Conservation (phyloP, 1,284 basidiomycete genomes). For the Spongiforma sp. region DNA sequence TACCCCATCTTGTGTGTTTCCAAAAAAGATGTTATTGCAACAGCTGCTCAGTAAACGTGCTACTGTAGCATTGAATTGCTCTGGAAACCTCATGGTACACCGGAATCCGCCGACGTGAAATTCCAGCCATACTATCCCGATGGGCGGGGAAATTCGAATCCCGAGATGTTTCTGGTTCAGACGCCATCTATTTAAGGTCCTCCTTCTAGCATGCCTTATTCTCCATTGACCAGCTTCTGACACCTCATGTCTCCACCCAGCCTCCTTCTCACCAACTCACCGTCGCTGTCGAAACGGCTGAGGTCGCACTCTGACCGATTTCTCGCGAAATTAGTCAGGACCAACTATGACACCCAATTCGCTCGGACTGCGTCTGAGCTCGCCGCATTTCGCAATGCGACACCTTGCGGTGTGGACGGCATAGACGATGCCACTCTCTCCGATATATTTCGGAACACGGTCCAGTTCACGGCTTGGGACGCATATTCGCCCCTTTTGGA, state of each 20-base stretch:
- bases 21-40: no score
- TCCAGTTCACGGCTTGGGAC: constrained; percentile 21
- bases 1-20: no score
- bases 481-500: constrained; percentile 17
- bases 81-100: no score
- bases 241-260: constrained; percentile 6
- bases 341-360: constrained; percentile 21
- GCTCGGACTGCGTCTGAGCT: constrained; percentile 13
- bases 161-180: no score
- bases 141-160: no score
- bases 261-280: constrained; percentile 3
- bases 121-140: no score
- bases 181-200: no score
- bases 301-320: background rate
- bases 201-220: no score
- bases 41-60: no score
- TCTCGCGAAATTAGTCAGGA: constrained; percentile 12
- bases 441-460: constrained; percentile 12
- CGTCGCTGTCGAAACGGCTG: constrained; percentile 7
- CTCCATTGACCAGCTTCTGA: no score
- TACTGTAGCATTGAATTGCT: no score
- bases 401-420: background rate
- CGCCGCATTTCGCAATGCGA: constrained; percentile 16
- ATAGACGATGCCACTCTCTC: constrained; percentile 5
- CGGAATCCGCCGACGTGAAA: no score